A percentile compares a stretch with the other conserved stretches of the same genome.
These are phyloP conservation scores for Thalassiosira exigua DNA, from an alignment of 352 stramenopile genomes.

Conservation along the genomic window DNA sequence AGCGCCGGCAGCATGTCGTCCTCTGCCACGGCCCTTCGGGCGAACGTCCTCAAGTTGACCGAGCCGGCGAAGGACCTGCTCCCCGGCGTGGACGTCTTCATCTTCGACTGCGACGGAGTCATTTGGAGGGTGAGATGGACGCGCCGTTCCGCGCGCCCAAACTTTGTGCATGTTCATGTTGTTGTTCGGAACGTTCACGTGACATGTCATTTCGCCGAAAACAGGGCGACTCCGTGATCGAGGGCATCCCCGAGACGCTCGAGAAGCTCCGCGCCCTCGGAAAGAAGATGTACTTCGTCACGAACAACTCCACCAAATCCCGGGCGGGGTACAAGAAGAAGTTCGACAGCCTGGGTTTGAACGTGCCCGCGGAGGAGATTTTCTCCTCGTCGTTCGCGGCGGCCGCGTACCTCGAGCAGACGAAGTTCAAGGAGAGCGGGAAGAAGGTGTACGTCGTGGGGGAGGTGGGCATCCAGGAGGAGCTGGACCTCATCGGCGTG, in stretches of 20 bases:
- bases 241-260: slow-evolving; percentile 86
- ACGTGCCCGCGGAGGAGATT: slow-evolving; percentile 86
- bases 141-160: too few species aligned
- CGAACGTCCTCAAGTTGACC: slow-evolving; percentile 76
- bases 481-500: slow-evolving; percentile 89
- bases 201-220: background rate
- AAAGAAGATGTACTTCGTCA: slow-evolving; percentile 92
- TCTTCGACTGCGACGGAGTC: slow-evolving; percentile 91
- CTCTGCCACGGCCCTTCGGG: slow-evolving; percentile 36
- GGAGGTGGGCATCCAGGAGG: slow-evolving; percentile 89
- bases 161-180: too few species aligned
- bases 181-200: too few species aligned
- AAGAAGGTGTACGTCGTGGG: slow-evolving; percentile 90
- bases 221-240: slow-evolving; percentile 87
- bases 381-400: slow-evolving; percentile 88
- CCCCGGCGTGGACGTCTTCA: slow-evolving; percentile 87
- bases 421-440: slow-evolving; percentile 85
- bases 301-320: slow-evolving; percentile 91
- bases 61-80: slow-evolving; percentile 76
- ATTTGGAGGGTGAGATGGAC: slow-evolving; percentile 84
- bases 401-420: slow-evolving; percentile 89
- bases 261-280: slow-evolving; percentile 81
- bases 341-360: slow-evolving; percentile 84
- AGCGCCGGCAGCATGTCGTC: background rate
- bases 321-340: slow-evolving; percentile 88